Percentiles rank a stretch among this genome's conserved stretches.
phyloP scores from a whole-genome alignment of 2,329 filamentous ascomycete species.

The Tympanopsis confertula region DNA sequence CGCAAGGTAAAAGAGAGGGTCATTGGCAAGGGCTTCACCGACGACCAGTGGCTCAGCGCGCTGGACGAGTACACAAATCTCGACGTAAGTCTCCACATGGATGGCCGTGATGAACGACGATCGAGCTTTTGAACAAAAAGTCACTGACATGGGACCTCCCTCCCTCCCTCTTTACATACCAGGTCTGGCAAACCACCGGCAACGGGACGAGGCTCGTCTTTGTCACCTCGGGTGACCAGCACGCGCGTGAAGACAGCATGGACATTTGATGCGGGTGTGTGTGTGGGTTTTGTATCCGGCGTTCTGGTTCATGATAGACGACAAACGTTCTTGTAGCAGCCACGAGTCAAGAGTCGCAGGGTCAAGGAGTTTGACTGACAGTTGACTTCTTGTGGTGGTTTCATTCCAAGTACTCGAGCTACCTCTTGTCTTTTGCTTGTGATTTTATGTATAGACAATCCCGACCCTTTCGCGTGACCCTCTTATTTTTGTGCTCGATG shows the following conservation, averaged over 20 bases:
- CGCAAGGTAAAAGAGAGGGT: slow-evolving; percentile 82
- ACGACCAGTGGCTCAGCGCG: slow-evolving; percentile 77
- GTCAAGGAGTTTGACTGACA: too few species aligned
- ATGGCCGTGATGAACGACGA: slow-evolving; percentile 10
- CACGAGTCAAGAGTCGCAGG: too few species aligned
- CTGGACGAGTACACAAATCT: slow-evolving; percentile 80
- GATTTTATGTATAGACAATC: too few species aligned
- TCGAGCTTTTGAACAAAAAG: slow-evolving; percentile 7
- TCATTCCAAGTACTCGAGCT: too few species aligned
- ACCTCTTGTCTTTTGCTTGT: too few species aligned
- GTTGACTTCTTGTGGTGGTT: too few species aligned
- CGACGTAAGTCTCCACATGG: slow-evolving; percentile 59
- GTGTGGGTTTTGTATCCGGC: too few species aligned
- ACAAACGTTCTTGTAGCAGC: too few species aligned
- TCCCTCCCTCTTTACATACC: slow-evolving; percentile 2
- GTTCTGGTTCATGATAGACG: too few species aligned
- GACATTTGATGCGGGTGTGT: too few species aligned
- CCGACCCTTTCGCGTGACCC: too few species aligned
- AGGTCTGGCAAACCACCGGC: slow-evolving; percentile 72
- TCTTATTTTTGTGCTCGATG: too few species aligned
- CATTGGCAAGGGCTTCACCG: slow-evolving; percentile 90
- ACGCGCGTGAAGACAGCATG: not conserved
- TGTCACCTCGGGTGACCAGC: slow-evolving; percentile 41
- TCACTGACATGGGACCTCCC: not conserved
- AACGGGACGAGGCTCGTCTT: slow-evolving; percentile 63